These are phyloP conservation scores for Hypoxylon trugodes DNA, from an alignment of 495 filamentous ascomycete species.

Conservation along the genomic window DNA sequence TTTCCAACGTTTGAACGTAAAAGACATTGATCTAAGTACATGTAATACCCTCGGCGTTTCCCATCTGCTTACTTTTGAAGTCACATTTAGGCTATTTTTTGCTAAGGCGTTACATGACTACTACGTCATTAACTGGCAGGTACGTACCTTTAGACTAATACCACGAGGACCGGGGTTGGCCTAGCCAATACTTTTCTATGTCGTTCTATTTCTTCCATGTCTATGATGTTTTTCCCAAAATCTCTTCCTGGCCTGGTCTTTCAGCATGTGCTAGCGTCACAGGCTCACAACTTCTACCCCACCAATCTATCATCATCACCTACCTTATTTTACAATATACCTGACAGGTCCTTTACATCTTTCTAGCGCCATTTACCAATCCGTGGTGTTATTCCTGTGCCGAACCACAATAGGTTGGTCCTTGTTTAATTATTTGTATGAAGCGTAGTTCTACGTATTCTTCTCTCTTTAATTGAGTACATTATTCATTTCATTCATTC, in stretches of 20 bases:
- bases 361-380: neutral
- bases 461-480: conserved; percentile 20
- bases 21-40: too few relatives aligned
- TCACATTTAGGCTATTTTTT: conserved; percentile 38
- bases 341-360: conserved; percentile 1
- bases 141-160: conserved; percentile 13
- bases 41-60: conserved; percentile 18
- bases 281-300: conserved; percentile 35
- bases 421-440: neutral
- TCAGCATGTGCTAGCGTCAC: conserved; percentile 42
- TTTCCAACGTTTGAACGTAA: too few relatives aligned
- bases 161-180: too few relatives aligned
- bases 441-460: neutral
- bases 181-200: conserved; percentile 33
- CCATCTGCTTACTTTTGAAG: conserved; percentile 4
- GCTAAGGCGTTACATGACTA: conserved; percentile 14
- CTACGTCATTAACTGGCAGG: conserved; percentile 28
- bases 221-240: conserved; percentile 24
- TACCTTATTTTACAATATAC: conserved; percentile 1
- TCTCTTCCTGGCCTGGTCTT: conserved; percentile 34
- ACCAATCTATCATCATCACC: conserved; percentile 20
- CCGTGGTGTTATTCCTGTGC: conserved; percentile 3
- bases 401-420: conserved; percentile 21
- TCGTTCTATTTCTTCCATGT: conserved; percentile 29
- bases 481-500: conserved; percentile 11